Conservation (phyloP, 75 land plant species). For the Gnetum montanum region DNA sequence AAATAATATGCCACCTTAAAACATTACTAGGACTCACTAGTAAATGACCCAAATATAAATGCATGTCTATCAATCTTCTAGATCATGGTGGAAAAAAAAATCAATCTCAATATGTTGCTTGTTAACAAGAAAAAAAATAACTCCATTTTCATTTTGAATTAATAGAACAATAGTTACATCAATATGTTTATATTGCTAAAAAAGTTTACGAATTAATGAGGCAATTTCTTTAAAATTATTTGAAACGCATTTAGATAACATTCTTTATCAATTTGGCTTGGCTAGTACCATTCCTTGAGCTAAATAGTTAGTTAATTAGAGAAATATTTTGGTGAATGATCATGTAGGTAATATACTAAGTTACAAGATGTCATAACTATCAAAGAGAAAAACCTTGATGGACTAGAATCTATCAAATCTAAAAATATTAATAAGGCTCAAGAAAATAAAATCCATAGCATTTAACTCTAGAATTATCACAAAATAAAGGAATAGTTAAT, state of each 20-base stretch:
- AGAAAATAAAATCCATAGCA: too few species aligned
- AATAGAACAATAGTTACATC: not conserved
- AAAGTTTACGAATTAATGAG: not conserved
- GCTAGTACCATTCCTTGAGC: not conserved
- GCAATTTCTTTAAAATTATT: not conserved
- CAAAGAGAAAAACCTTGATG: not conserved
- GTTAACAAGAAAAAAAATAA: not conserved
- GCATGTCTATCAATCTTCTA: not conserved
- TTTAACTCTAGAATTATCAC: not conserved
- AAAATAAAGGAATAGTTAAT: not conserved
- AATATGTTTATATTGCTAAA: constrained; percentile 6
- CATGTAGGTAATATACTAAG: constrained; percentile 3
- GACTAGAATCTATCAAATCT: not conserved
- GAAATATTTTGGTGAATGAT: constrained; percentile 8
- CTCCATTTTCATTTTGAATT: not conserved
- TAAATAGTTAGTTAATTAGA: constrained; percentile 8
- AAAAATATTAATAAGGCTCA: too few species aligned
- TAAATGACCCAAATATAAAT: not conserved
- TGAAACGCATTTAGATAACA: constrained; percentile 7
- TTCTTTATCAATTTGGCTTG: constrained; percentile 7
- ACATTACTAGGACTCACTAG: not conserved
- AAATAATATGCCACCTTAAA: not conserved
- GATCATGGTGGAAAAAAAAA: not conserved
- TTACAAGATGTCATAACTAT: constrained; percentile 3
- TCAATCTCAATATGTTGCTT: not conserved